A percentile compares a stretch with the other conserved stretches of the same genome.
phyloP scores from a whole-genome alignment of 495 filamentous ascomycete genomes.

The Alectoria sarmentosa region DNA sequence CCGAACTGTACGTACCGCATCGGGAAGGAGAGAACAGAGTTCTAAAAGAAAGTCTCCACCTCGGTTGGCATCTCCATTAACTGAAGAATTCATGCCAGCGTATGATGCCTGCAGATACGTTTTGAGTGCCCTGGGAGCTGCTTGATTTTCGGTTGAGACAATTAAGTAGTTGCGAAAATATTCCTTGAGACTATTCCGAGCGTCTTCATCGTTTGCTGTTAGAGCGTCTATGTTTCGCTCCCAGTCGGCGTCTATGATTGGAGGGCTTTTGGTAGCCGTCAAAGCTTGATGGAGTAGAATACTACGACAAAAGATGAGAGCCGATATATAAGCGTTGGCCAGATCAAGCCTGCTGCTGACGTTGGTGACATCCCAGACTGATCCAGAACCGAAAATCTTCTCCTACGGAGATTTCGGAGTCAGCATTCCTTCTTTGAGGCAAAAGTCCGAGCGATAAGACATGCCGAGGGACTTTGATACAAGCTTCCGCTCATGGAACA shows the following conservation, averaged over 20 bases:
- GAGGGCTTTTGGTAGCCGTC: slow-evolving; percentile 37
- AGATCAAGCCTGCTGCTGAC: slow-evolving; percentile 30
- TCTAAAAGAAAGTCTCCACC: slow-evolving; percentile 58
- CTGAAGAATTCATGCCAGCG: slow-evolving; percentile 48
- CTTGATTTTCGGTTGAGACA: slow-evolving; percentile 21
- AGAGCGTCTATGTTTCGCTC: slow-evolving; percentile 67
- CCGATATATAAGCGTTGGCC: slow-evolving; percentile 52
- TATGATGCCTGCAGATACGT: slow-evolving; percentile 49
- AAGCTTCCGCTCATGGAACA: too few species aligned
- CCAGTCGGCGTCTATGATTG: slow-evolving; percentile 75
- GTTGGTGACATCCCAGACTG: slow-evolving; percentile 23
- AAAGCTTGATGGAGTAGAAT: slow-evolving; percentile 71
- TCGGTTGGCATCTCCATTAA: slow-evolving; percentile 42
- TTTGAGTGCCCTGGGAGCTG: slow-evolving; percentile 22
- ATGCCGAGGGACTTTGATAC: too few species aligned
- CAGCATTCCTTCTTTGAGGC: too few species aligned
- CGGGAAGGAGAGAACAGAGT: slow-evolving; percentile 56
- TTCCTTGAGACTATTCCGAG: slow-evolving; percentile 49
- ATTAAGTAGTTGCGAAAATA: slow-evolving; percentile 37
- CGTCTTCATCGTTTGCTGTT: slow-evolving; percentile 55
- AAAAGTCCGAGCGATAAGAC: too few species aligned
- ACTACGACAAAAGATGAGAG: slow-evolving; percentile 63
- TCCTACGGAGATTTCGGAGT: slow-evolving; percentile 4
- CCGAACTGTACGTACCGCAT: too few species aligned
- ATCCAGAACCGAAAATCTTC: slow-evolving; percentile 23